phyloP scores from a whole-genome alignment of 2,329 filamentous ascomycete genomes.

The Fusarium algeriense region DNA sequence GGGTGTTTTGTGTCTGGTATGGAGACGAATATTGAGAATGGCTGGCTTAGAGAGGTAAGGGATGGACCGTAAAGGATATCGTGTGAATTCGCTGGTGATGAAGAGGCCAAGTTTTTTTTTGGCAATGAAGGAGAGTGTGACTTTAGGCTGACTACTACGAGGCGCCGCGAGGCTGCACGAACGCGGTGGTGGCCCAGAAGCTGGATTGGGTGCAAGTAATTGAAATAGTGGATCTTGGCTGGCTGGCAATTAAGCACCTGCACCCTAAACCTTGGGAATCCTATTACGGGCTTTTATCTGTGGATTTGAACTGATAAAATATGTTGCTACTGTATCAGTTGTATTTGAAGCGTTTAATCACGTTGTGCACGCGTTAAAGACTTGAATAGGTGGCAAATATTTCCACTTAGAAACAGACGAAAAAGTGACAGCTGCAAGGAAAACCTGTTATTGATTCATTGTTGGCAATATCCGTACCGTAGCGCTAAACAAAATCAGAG shows the following conservation, averaged over 20 bases:
- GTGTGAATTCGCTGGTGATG: constrained; percentile 23
- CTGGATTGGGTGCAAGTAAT: constrained; percentile 7
- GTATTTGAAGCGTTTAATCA: not conserved
- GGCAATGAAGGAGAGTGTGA: constrained; percentile 14
- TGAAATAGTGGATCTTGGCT: constrained; percentile 13
- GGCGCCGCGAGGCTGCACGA: constrained; percentile 42
- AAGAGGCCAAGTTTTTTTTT: constrained; percentile 14
- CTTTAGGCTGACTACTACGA: constrained; percentile 29
- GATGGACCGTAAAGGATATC: constrained; percentile 28
- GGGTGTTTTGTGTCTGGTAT: constrained; percentile 33
- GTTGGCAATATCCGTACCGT: not conserved
- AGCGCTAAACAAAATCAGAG: not conserved
- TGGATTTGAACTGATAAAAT: not conserved
- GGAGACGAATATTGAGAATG: constrained; percentile 25
- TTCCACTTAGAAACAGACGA: not conserved
- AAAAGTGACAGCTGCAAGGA: not conserved
- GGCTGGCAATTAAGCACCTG: no score
- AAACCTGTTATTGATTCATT: constrained; percentile 7
- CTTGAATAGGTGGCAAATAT: not conserved
- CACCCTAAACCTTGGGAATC: not conserved
- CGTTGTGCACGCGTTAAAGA: not conserved
- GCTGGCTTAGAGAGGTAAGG: constrained; percentile 22
- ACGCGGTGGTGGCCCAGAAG: constrained; percentile 35
- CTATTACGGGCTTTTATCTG: not conserved
- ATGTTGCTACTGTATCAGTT: not conserved